Percentiles rank a stretch among this genome's conserved stretches.
These are phyloP conservation scores for Evernia prunastri DNA, from an alignment of 495 filamentous ascomycete species.

Conservation along the genomic window DNA sequence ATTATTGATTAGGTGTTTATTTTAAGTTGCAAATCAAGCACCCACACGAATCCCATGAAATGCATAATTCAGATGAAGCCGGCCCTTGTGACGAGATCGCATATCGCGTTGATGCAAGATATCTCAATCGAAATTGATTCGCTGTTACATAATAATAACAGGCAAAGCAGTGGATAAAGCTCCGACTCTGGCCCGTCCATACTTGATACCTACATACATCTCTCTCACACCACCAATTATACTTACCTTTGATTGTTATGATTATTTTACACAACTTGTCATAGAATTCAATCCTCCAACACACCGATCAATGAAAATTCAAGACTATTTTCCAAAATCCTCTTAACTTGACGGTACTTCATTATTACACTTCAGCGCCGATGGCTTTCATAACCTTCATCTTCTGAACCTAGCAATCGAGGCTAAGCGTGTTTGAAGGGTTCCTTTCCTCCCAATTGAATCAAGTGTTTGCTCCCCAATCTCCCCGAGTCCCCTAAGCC, in stretches of 20 bases:
- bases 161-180: no score
- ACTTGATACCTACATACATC: no score
- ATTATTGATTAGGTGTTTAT: no score
- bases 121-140: not conserved
- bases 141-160: conserved; percentile 5
- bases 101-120: conserved; percentile 4
- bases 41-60: no score
- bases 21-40: no score
- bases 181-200: not conserved
- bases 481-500: not conserved
- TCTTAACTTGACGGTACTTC: no score
- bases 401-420: not conserved
- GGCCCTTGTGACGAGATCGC: not conserved
- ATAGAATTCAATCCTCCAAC: not conserved
- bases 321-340: no score
- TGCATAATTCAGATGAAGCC: not conserved
- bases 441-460: not conserved
- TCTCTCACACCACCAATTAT: no score
- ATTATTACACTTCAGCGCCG: not conserved
- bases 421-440: not conserved
- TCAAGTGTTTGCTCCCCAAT: not conserved
- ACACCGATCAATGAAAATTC: not conserved
- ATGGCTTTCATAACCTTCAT: not conserved
- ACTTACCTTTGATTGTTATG: not conserved
- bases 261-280: not conserved